These are phyloP conservation scores for Blastobotrys robertii DNA, from an alignment of 805 yeast genomes.

Conservation along the genomic window DNA sequence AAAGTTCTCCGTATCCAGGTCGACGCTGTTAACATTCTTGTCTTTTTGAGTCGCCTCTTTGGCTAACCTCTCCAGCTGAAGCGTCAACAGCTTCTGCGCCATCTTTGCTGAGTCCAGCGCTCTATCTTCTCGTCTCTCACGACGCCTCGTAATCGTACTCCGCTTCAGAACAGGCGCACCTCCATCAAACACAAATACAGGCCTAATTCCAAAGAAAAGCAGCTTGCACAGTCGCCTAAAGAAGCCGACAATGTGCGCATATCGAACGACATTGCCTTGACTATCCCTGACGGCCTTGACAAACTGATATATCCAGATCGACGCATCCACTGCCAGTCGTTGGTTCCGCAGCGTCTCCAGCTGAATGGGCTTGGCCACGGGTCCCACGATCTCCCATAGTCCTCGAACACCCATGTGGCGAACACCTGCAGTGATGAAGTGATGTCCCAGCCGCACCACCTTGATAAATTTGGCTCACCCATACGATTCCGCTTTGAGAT, in stretches of 20 bases:
- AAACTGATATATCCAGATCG: slow-evolving; percentile 97
- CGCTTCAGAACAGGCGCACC: slow-evolving; percentile 81
- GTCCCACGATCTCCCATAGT: slow-evolving; percentile 85
- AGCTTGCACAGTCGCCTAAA: slow-evolving; percentile 88
- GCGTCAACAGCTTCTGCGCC: slow-evolving; percentile 71
- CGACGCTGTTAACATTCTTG: neutral
- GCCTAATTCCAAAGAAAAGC: slow-evolving; percentile 74
- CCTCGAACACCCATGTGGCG: slow-evolving; percentile 85
- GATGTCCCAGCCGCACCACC: neutral
- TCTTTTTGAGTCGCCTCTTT: slow-evolving; percentile 17
- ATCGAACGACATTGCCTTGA: slow-evolving; percentile 66
- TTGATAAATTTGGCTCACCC: neutral
- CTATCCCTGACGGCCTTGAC: slow-evolving; percentile 86
- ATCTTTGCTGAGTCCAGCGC: slow-evolving; percentile 59
- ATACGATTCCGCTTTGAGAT: slow-evolving; percentile 2
- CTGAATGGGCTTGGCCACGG: slow-evolving; percentile 82
- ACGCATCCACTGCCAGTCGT: slow-evolving; percentile 89
- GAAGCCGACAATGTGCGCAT: slow-evolving; percentile 91
- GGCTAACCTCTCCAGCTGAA: slow-evolving; percentile 59
- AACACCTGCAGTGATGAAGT: neutral
- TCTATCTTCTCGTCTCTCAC: slow-evolving; percentile 64
- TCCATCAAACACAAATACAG: slow-evolving; percentile 92
- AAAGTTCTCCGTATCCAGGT: slow-evolving; percentile 16
- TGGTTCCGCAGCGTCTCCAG: slow-evolving; percentile 75
- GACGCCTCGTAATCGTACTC: slow-evolving; percentile 64